Evolutionary conservation across 768 basidiomycete genomes (phyloP).

Genomic region (Lentinula raphanica): DNA sequence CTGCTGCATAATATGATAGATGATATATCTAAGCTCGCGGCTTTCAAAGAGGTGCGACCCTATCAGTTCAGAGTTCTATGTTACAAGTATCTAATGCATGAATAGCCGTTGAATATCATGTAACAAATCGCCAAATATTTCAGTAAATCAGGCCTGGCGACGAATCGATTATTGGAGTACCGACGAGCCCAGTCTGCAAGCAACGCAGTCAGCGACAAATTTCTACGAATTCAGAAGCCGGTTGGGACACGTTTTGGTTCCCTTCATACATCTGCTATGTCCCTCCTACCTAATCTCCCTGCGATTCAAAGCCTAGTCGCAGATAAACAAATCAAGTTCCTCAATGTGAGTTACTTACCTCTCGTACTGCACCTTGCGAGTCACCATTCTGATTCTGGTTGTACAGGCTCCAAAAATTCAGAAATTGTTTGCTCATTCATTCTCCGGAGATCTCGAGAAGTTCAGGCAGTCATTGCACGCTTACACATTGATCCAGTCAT

Average conservation of each 20-base stretch:
- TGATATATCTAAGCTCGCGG: constrained; percentile 13
- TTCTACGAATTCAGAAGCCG: constrained; percentile 5
- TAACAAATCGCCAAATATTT: neutral
- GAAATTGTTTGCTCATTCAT: neutral
- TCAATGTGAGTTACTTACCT: neutral
- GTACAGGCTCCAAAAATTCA: neutral
- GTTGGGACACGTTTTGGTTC: neutral
- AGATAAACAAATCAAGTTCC: constrained; percentile 1
- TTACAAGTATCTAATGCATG: too few species aligned
- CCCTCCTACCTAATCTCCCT: constrained; percentile 8
- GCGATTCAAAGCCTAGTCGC: constrained; percentile 9
- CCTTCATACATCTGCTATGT: constrained; percentile 7
- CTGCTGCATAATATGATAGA: constrained; percentile 13
- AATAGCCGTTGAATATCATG: neutral
- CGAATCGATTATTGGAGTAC: neutral
- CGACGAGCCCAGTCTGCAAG: constrained; percentile 13
- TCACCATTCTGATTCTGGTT: too few species aligned
- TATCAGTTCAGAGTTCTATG: too few species aligned
- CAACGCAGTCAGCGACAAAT: constrained; percentile 1
- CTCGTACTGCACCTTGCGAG: too few species aligned
- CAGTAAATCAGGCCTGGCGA: neutral
- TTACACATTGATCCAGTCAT: constrained; percentile 19
- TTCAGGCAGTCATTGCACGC: constrained; percentile 10
- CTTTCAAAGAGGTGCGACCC: constrained; percentile 8
- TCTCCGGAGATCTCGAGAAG: neutral